These are phyloP conservation scores for Blumeria graminis DNA, from an alignment of 2,329 filamentous ascomycete genomes.

Conservation along the genomic window DNA sequence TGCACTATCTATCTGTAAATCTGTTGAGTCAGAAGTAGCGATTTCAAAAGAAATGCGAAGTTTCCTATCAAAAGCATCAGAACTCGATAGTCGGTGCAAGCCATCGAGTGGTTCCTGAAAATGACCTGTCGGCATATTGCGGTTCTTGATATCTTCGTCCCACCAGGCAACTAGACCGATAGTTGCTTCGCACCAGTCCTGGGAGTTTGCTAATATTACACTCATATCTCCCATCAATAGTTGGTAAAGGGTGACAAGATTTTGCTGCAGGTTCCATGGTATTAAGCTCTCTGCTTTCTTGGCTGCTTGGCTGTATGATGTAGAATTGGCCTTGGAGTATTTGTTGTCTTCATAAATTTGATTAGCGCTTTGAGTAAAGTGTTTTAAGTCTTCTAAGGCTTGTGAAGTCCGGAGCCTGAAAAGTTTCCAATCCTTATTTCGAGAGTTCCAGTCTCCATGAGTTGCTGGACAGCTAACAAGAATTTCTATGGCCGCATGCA, in stretches of 20 bases:
- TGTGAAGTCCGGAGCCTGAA: conserved; percentile 55
- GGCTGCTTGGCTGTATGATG: conserved; percentile 41
- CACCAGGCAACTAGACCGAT: conserved; percentile 75
- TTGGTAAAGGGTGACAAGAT: conserved; percentile 55
- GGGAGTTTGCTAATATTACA: conserved; percentile 50
- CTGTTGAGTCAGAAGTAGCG: conserved; percentile 37
- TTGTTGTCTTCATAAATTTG: conserved; percentile 17
- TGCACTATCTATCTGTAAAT: conserved; percentile 54
- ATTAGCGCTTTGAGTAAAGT: conserved; percentile 55
- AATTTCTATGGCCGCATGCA: conserved; percentile 41
- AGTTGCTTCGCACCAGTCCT: conserved; percentile 83
- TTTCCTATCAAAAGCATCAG: conserved; percentile 48
- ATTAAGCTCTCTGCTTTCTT: conserved; percentile 62
- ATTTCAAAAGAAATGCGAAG: conserved; percentile 44
- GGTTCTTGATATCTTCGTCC: conserved; percentile 48
- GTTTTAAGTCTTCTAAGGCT: conserved; percentile 44
- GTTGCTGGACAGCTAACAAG: conserved; percentile 51
- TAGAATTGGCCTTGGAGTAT: conserved; percentile 20
- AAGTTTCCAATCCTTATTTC: conserved; percentile 56
- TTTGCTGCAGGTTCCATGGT: conserved; percentile 77
- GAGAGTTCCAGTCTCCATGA: conserved; percentile 57
- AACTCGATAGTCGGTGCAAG: conserved; percentile 20
- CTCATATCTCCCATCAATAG: conserved; percentile 54
- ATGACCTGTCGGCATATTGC: conserved; percentile 9
- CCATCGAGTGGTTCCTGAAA: conserved; percentile 9